Evolutionary conservation across 1,139 yeast genomes (phyloP).

Genomic region (Saccharomycopsis hybrid): DNA sequence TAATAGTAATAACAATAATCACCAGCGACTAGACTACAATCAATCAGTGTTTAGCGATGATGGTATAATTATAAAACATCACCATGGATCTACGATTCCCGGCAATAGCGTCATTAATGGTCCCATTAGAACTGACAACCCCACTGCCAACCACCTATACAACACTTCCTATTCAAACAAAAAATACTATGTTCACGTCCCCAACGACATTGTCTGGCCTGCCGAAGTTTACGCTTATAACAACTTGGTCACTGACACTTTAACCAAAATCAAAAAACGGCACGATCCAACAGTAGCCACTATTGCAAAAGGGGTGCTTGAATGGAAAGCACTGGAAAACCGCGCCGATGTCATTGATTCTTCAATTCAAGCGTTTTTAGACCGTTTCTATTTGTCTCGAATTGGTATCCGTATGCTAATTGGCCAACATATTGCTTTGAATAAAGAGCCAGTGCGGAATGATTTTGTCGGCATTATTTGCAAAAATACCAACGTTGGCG

Average conservation of each 20-base stretch:
- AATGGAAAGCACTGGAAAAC: slow-evolving; percentile 51
- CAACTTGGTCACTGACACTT: slow-evolving; percentile 55
- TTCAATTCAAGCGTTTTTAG: slow-evolving; percentile 69
- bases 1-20: slow-evolving; percentile 4
- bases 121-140: too few species aligned
- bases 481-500: slow-evolving; percentile 71
- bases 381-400: slow-evolving; percentile 78
- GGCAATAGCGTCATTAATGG: too few species aligned
- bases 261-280: slow-evolving; percentile 67
- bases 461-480: slow-evolving; percentile 82
- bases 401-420: slow-evolving; percentile 86
- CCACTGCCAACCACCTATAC: background rate
- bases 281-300: slow-evolving; percentile 94
- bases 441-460: slow-evolving; percentile 53
- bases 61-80: slow-evolving; percentile 39
- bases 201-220: slow-evolving; percentile 53
- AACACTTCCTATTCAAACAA: slow-evolving; percentile 26
- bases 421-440: slow-evolving; percentile 82
- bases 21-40: too few species aligned
- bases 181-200: slow-evolving; percentile 58
- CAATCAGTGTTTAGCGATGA: slow-evolving; percentile 33
- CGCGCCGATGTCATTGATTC: slow-evolving; percentile 37
- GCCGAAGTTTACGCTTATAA: slow-evolving; percentile 71
- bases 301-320: slow-evolving; percentile 87
- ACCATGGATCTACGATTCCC: background rate